Conservation (phyloP, 345 rosid species). For the Eucalyptus rudis region DNA sequence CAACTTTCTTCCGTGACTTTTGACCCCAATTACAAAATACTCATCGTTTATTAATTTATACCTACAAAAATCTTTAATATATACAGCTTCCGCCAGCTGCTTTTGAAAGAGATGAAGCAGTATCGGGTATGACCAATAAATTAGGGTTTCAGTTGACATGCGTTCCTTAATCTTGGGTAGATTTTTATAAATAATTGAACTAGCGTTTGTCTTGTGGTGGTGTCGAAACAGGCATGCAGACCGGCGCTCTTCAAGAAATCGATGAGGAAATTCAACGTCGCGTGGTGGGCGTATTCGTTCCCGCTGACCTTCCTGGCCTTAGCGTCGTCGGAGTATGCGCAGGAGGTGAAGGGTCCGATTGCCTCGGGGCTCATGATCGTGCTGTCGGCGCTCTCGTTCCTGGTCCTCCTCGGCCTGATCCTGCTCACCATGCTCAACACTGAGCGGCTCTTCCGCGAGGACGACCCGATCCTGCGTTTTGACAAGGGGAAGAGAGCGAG, state of each 20-base stretch:
- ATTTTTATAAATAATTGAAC: not conserved
- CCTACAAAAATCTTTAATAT: not conserved
- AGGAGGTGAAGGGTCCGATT: constrained; percentile 5
- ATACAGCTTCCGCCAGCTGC: not conserved
- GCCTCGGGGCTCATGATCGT: constrained; percentile 12
- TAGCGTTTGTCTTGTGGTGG: not conserved
- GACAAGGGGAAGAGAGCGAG: not conserved
- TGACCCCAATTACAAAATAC: not conserved
- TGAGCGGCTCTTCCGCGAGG: not conserved
- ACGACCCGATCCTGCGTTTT: constrained; percentile 15
- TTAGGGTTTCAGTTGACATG: not conserved
- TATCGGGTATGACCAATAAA: not conserved
- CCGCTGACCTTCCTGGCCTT: constrained; percentile 19
- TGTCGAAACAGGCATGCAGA: constrained; percentile 12
- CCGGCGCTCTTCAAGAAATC: constrained; percentile 24
- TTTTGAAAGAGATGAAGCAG: not conserved
- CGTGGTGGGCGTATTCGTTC: constrained; percentile 37
- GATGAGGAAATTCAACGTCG: constrained; percentile 20
- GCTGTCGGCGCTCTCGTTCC: constrained; percentile 9
- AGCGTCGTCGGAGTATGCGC: constrained; percentile 15
- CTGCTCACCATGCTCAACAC: constrained; percentile 5
- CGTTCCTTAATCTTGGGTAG: not conserved
- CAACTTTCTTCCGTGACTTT: not conserved
- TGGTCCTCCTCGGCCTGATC: constrained; percentile 7
- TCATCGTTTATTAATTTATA: not conserved